A percentile compares a stretch with the other conserved stretches of the same genome.
Evolutionary conservation across 2,329 filamentous ascomycete species (phyloP).

Genomic region (Aspergillus calidoustus): DNA sequence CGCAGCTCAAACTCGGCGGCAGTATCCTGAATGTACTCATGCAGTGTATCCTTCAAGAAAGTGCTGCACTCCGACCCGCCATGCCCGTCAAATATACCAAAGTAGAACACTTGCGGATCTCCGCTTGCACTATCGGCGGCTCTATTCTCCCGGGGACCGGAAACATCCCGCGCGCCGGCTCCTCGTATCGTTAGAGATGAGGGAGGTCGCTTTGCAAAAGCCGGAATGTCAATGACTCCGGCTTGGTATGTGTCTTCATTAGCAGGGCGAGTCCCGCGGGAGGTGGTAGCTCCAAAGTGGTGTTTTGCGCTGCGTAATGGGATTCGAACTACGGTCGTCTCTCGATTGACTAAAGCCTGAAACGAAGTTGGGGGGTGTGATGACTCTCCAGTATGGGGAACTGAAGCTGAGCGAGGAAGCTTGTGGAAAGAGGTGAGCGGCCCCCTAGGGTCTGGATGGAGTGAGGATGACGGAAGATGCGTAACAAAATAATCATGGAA

Average conservation of each 20-base stretch:
- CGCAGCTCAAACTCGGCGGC: conserved; percentile 75
- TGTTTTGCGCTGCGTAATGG: conserved; percentile 92
- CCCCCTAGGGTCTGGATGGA: conserved; percentile 80
- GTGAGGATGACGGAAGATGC: conserved; percentile 87
- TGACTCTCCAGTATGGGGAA: conserved; percentile 67
- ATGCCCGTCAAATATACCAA: conserved; percentile 94
- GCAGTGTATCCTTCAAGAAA: conserved; percentile 82
- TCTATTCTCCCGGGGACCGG: conserved; percentile 57
- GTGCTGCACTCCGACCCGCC: conserved; percentile 87
- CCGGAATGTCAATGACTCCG: conserved; percentile 88
- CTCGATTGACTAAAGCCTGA: conserved; percentile 68
- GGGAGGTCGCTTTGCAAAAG: conserved; percentile 84
- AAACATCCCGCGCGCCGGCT: conserved; percentile 33
- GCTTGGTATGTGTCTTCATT: conserved; percentile 96
- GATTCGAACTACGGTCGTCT: conserved; percentile 93
- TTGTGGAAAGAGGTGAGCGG: conserved; percentile 74
- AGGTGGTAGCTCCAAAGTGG: conserved; percentile 82
- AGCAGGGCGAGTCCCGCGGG: conserved; percentile 80
- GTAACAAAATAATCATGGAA: conserved; percentile 99
- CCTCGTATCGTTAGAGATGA: conserved; percentile 58
- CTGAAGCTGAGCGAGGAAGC: conserved; percentile 81
- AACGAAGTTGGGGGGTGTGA: conserved; percentile 60
- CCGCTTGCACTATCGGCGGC: conserved; percentile 76
- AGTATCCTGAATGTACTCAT: conserved; percentile 85
- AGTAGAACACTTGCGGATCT: conserved; percentile 97